Evolutionary conservation across 441 rosid genomes (phyloP).

Genomic region (Syzygium syzygioides): DNA sequence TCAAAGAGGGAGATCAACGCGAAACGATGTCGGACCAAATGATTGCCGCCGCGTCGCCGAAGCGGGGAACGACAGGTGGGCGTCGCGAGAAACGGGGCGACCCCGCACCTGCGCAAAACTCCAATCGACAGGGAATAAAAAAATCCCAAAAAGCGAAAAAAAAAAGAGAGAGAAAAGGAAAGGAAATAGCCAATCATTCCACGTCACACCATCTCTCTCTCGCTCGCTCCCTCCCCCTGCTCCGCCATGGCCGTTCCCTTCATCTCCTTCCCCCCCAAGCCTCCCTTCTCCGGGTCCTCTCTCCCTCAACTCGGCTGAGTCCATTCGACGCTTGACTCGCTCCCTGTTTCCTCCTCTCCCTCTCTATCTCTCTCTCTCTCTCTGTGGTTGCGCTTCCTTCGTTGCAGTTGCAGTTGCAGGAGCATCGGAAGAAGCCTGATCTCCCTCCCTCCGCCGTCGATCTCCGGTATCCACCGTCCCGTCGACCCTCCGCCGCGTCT

Average conservation of each 20-base stretch:
- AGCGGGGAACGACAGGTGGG: neutral
- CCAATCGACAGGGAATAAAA: neutral
- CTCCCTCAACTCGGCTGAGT: neutral
- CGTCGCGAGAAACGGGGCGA: neutral
- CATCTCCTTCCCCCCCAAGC: constrained; percentile 35
- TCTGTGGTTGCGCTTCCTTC: neutral
- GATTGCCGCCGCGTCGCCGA: neutral
- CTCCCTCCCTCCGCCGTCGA: neutral
- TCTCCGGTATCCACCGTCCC: neutral
- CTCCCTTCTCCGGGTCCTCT: constrained; percentile 26
- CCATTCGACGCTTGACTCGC: constrained; percentile 5
- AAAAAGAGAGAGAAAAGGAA: fast-evolving
- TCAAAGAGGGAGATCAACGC: neutral
- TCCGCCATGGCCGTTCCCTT: constrained; percentile 38
- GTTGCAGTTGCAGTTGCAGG: neutral
- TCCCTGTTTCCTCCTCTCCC: neutral
- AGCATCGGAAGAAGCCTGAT: neutral
- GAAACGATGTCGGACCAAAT: neutral
- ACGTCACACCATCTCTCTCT: neutral
- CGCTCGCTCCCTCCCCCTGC: neutral
- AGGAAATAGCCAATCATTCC: neutral
- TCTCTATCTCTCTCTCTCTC: neutral
- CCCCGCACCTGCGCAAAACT: neutral
- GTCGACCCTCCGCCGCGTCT: neutral
- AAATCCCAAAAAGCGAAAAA: neutral